Conservation (phyloP, 2,329 filamentous ascomycete genomes). For the Alternaria viburni region DNA sequence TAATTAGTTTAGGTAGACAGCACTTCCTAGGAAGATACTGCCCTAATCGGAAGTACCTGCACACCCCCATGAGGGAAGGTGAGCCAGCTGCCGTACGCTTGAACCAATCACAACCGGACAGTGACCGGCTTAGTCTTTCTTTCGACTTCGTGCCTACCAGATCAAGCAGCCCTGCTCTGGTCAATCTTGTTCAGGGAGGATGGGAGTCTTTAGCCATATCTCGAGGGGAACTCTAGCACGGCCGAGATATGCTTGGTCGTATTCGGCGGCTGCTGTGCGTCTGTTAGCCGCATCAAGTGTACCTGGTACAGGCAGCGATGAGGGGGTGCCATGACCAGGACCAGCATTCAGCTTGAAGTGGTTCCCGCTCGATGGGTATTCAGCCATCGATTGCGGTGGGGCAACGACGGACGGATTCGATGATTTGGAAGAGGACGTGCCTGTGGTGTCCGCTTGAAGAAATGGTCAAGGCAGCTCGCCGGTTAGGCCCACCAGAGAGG, state of each 20-base stretch:
- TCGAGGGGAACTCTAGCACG: background rate
- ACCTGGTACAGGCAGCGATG: background rate
- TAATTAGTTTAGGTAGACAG: too few species aligned
- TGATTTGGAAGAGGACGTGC: background rate
- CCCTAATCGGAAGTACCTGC: background rate
- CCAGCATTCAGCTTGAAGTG: background rate
- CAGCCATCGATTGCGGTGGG: background rate
- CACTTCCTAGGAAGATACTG: too few species aligned
- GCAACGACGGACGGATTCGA: background rate
- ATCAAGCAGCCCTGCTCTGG: background rate
- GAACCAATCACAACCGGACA: background rate
- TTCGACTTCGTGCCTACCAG: background rate
- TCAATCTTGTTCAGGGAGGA: background rate
- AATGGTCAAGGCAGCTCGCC: background rate
- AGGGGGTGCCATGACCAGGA: background rate
- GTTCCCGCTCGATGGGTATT: background rate
- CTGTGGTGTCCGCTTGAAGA: background rate
- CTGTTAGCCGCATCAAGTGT: background rate
- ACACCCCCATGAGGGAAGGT: background rate
- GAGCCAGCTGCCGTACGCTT: background rate
- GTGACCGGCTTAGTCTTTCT: background rate
- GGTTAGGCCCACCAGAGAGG: conserved; percentile 10
- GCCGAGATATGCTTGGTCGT: background rate
- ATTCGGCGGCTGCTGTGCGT: background rate
- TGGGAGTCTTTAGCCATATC: background rate